A percentile compares a stretch with the other conserved stretches of the same genome.
Evolutionary conservation across 441 rosid genomes (phyloP).

Genomic region (Daphne laureola): DNA sequence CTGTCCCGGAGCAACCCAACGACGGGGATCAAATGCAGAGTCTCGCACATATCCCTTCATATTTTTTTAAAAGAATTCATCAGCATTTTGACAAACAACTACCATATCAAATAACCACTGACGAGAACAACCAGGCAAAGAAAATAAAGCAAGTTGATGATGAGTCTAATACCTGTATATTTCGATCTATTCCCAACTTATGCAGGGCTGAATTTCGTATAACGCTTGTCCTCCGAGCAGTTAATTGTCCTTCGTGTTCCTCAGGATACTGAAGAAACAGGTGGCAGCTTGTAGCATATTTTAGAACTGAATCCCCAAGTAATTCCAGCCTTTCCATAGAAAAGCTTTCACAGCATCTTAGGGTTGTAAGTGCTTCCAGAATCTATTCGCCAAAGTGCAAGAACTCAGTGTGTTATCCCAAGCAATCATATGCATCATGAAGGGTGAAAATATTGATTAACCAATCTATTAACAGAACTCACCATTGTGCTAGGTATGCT

Average conservation of each 20-base stretch:
- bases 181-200: constrained; percentile 47
- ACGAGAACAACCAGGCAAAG: too few species aligned
- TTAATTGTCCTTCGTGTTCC: constrained; percentile 71
- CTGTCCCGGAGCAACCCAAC: constrained; percentile 95
- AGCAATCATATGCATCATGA: constrained; percentile 2
- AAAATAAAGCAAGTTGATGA: background rate
- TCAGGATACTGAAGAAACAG: constrained; percentile 63
- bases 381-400: constrained; percentile 36
- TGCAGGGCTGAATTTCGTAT: constrained; percentile 72
- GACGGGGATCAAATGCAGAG: constrained; percentile 78
- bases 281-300: constrained; percentile 72
- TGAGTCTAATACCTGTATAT: constrained; percentile 54
- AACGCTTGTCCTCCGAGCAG: constrained; percentile 30
- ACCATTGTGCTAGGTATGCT: constrained; percentile 65
- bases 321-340: constrained; percentile 98
- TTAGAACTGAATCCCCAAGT: constrained; percentile 92
- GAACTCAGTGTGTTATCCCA: constrained; percentile 1
- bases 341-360: constrained; percentile 62
- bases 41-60: constrained; percentile 74
- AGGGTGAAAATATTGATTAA: constrained; percentile 10
- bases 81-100: too few species aligned
- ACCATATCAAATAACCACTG: too few species aligned
- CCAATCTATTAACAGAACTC: constrained; percentile 15
- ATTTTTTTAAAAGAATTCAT: too few species aligned
- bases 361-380: constrained; percentile 78